Conservation (phyloP, 805 yeast genomes). For the Pichia scutulata region DNA sequence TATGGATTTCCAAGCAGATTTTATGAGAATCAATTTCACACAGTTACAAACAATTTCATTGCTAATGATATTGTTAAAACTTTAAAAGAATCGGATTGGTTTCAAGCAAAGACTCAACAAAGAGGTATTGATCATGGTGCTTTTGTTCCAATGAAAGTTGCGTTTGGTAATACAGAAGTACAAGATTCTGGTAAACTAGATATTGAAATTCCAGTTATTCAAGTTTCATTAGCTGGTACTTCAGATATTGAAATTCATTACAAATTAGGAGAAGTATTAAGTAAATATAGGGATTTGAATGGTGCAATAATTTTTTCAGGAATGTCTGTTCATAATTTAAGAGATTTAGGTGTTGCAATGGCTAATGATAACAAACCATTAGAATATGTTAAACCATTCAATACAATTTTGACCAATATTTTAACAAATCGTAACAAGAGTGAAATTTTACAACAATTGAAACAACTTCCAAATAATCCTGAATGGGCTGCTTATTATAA, state of each 20-base stretch:
- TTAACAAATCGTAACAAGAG: constrained; percentile 25
- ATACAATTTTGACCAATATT: constrained; percentile 35
- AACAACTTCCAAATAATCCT: constrained; percentile 24
- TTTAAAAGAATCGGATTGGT: constrained; percentile 37
- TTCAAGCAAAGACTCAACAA: constrained; percentile 32
- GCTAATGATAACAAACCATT: constrained; percentile 14
- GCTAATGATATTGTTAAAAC: constrained; percentile 38
- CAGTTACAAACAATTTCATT: constrained; percentile 35
- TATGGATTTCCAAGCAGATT: constrained; percentile 61
- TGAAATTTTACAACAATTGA: constrained; percentile 31
- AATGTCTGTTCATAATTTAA: constrained; percentile 70
- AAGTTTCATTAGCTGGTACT: constrained; percentile 40
- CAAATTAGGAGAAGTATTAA: constrained; percentile 49
- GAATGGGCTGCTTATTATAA: constrained; percentile 27
- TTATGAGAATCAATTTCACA: constrained; percentile 56
- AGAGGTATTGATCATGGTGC: constrained; percentile 79
- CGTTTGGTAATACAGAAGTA: constrained; percentile 40
- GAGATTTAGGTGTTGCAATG: constrained; percentile 38
- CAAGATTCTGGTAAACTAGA: constrained; percentile 33
- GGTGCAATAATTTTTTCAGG: constrained; percentile 63
- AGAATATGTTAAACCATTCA: constrained; percentile 50
- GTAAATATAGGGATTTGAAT: constrained; percentile 43
- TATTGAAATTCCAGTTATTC: constrained; percentile 41
- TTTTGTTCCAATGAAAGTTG: constrained; percentile 75
- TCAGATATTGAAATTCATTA: constrained; percentile 37